Evolutionary conservation across 176 grass and related monocot species (phyloP), one percentile per base, ranked within the genome.

Genomic region (Musa acuminata): DNA sequence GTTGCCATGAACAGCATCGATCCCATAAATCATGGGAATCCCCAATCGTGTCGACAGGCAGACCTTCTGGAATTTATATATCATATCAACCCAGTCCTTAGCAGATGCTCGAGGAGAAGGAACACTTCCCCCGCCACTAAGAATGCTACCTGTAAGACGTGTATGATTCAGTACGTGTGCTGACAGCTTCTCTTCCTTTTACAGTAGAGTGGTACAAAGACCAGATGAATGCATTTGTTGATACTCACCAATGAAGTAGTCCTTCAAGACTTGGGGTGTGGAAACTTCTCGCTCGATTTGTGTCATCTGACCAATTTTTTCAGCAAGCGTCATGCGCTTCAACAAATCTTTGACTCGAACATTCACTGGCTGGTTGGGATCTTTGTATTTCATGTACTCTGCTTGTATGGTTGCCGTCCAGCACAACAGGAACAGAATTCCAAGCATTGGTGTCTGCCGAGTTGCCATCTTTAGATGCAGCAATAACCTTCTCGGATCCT

Each of bases 11-110:
- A 65, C 63, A 4, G 63, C 63, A 26, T 65, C 63, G 13, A 65
- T 65, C 63, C 22, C 63, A 25, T 65, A 65, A 25, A 65, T 22
- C 63, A 65, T 65, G 21, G 63, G 63, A 65, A 65, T 65, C 23
- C 63, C 63, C 63, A 65, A 25, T 2, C 63, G 63, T 24, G 63
- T 65, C 10, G 63, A 65, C 23, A 65, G 63, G 22, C 21, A 22
- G 25, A 23, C 23, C 21, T 1, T 29, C 63, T 65, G 63, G 25
- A 65, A 65, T 22, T 12, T 9, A 65, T 65, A 25, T 22, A 65
- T 13, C 63, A 65, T 65, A 22, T 65, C 25, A 9, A 65, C 63
- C 63, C 63, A 65, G 10, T 65, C 63, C 22, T 25, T 25, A 2
- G 63, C 63, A 12, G 63, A 65, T 12, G 63, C 63, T 11, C 4